Base-by-base conservation (phyloP, 23 red algal species). In the Chondrus crispus region DNA sequence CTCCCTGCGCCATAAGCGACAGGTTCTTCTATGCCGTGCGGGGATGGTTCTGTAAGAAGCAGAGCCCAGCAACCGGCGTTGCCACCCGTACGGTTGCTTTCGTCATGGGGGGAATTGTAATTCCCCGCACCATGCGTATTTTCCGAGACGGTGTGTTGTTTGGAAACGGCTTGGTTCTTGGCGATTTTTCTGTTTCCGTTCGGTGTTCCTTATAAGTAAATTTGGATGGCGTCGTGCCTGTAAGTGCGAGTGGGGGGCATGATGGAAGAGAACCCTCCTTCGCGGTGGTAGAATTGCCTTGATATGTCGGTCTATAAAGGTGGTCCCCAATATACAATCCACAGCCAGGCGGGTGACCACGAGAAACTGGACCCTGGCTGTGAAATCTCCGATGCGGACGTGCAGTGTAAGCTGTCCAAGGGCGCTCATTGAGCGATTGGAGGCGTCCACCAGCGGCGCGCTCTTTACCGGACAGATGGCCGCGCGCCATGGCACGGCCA, bases 1-100 rank as follows among this genome's bases (percentile, higher is more conserved):
- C 54, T 16, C 32, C 55, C 40, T 68, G 40, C 52, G 80, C 54
- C 24, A 84, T 51, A 3, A 84, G 80, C 22, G 80, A 64, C 6
- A 84, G 44, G 19, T 68, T 57, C 3, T 40, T 66, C 22, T 24
- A 54, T 46, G 74, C 45, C 63, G 45, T 72, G 42, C 69, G 64
- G 45, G 45, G 64, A 20, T 87, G 62, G 84, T 87, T 87, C 44
- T 60, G 62, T 9, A 87, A 40, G 46, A 87, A 72, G 19, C 60
- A 62, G 13, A 87, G 62, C 1, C 84, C 66, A n/a, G 26, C 60
- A 32, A 1, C 35, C 7, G 66, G 19, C 5, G 42, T 52, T 1
- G 53, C 62, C 5, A 87, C 66, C 30, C 53, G 32, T 3, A 74
- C 66, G 41, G 71, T 46, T 66, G 42, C 26, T 75, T 74, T 42